A percentile compares a stretch with the other conserved stretches of the same genome.
These are phyloP conservation scores for Abortiporus biennis DNA, from an alignment of 1,284 basidiomycete genomes.

Conservation along the genomic window DNA sequence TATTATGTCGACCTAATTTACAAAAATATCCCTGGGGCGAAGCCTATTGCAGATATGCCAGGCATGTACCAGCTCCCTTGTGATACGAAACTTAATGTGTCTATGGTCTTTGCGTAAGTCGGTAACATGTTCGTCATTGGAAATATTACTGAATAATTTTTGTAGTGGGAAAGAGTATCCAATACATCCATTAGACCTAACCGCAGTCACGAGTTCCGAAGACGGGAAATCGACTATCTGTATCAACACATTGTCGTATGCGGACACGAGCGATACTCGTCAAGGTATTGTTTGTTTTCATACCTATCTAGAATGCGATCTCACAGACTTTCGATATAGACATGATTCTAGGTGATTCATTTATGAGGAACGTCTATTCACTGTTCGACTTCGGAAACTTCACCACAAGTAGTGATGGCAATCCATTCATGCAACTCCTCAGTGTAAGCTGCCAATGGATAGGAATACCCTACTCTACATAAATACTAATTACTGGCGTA, in stretches of 20 bases:
- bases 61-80: slow-evolving; percentile 11
- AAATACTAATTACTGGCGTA: no score
- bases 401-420: slow-evolving; percentile 1
- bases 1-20: slow-evolving; percentile 13
- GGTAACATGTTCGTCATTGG: not conserved
- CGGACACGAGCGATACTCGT: slow-evolving; percentile 1
- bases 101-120: slow-evolving; percentile 11
- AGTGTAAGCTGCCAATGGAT: slow-evolving; percentile 7
- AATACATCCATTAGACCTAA: slow-evolving; percentile 11
- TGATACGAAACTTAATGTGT: slow-evolving; percentile 11
- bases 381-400: slow-evolving; percentile 11
- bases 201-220: not conserved
- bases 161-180: slow-evolving; percentile 7
- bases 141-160: not conserved
- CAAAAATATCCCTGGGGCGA: slow-evolving; percentile 10
- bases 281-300: not conserved
- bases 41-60: not conserved
- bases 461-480: no score
- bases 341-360: slow-evolving; percentile 11
- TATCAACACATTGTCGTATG: not conserved
- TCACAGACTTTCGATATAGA: slow-evolving; percentile 1
- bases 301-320: not conserved
- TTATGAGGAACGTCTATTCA: slow-evolving; percentile 12
- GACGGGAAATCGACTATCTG: slow-evolving; percentile 4
- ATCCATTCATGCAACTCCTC: slow-evolving; percentile 11